Evolutionary conservation across 257 asterid species (phyloP).

Genomic region (Nicotiana undulata): DNA sequence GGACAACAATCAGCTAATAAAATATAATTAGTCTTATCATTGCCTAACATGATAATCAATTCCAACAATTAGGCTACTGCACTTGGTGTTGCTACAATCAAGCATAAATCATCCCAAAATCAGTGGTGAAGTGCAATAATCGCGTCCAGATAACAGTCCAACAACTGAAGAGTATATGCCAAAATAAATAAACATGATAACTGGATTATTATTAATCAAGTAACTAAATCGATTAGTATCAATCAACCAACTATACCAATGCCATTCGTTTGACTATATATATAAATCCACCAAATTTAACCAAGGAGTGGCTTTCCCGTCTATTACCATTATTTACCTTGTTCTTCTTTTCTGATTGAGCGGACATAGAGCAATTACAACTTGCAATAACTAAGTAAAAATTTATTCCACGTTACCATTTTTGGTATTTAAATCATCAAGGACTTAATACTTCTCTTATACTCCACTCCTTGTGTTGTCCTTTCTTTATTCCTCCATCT

Average conservation of each 20-base stretch:
- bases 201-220: neutral
- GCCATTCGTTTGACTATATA: too few species aligned
- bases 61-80: neutral
- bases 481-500: neutral
- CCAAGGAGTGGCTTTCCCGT: too few species aligned
- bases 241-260: too few species aligned
- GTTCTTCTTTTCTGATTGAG: too few species aligned
- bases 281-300: too few species aligned
- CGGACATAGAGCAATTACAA: too few species aligned
- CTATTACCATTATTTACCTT: too few species aligned
- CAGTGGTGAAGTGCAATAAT: neutral
- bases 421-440: neutral
- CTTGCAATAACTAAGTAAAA: too few species aligned
- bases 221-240: neutral
- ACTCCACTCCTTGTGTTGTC: neutral
- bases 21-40: neutral
- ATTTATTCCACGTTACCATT: too few species aligned
- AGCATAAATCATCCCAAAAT: neutral
- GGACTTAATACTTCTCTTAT: neutral
- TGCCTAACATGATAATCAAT: too few species aligned
- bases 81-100: neutral
- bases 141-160: neutral
- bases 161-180: neutral
- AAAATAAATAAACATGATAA: neutral
- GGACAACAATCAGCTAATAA: neutral